Base-by-base conservation (phyloP, 2,329 filamentous ascomycete genomes). In the Beauveria sp. region DNA sequence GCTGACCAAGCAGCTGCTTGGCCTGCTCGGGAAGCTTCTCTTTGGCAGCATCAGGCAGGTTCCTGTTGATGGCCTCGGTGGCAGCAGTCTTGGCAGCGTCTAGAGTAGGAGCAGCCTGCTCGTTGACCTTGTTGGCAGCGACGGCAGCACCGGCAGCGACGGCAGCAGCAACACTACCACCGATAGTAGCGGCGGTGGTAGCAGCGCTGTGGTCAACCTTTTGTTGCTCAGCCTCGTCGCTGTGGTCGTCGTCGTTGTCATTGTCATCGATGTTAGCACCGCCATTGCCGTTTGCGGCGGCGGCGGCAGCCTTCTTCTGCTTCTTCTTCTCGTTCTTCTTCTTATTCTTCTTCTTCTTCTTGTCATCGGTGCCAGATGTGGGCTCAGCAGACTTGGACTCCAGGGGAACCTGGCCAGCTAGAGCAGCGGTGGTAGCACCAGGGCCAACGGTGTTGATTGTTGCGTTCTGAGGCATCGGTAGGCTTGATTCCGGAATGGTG, bases 401-500 rank as follows among this genome's bases (percentile, higher is more conserved):
- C 58, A 88, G 78, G 49, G 89, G 88, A 42, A 90, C 86, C 64
- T 85, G 76, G 57, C 81, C 86, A 45, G 89, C 89, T 65, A 93
- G 78, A 10, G 78, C 82, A 63, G 86, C 85, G 28, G 90, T 93
- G 46, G 89, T 89, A 3, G 87, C 74, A 72, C 77, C 67, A 75
- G 85, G 67, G 67, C 76, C 68, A 67, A 77, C 79, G n/a, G 79
- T 82, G 67, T 78, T 82, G 66, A 86, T 81, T 46, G 58, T 76
- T 75, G 54, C 76, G 77, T 60, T 77, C 76, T 72, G 70, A 40
- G 70, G 67, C 58, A 92, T 87, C 14, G 90, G 89, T 65, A 95
- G 80, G 73, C 88, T 90, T 8, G 90, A 93, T 76, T 96, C 91
- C 20, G 91, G 91, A 65, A 95, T 92, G 72, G 90, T 78, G 73